phyloP scores from a whole-genome alignment of 139 green algal species.

The Bryopsis sp. region DNA sequence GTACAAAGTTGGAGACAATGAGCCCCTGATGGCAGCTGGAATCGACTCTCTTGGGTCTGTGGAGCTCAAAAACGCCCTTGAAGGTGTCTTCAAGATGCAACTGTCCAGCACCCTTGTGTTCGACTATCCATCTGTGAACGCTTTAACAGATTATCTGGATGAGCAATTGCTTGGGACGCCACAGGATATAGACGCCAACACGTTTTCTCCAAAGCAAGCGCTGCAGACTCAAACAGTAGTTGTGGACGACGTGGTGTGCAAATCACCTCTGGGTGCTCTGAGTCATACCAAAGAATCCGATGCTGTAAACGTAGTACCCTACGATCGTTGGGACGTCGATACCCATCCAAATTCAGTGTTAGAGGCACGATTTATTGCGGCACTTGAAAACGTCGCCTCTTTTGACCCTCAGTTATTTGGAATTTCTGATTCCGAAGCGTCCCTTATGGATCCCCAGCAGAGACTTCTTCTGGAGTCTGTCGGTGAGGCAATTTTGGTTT shows the following conservation, averaged over 20 bases:
- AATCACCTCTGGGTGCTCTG: neutral
- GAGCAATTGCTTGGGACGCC: neutral
- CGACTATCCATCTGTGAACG: constrained; percentile 66
- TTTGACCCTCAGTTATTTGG: constrained; percentile 56
- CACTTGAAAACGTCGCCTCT: constrained; percentile 26
- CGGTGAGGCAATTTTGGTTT: too few species aligned
- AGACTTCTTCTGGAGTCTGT: constrained; percentile 2
- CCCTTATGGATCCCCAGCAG: constrained; percentile 73
- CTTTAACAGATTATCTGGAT: constrained; percentile 24
- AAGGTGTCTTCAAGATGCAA: constrained; percentile 41
- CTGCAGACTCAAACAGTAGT: too few species aligned
- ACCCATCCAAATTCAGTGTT: neutral
- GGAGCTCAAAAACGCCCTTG: constrained; percentile 58
- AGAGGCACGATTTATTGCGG: constrained; percentile 44
- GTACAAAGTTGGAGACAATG: constrained; percentile 19
- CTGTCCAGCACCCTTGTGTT: constrained; percentile 76
- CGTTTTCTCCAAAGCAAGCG: too few species aligned
- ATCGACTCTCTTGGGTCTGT: constrained; percentile 67
- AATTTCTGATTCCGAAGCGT: constrained; percentile 53
- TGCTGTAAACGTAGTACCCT: constrained; percentile 20
- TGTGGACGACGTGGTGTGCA: neutral
- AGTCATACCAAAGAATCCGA: neutral
- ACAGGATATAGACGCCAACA: too few species aligned
- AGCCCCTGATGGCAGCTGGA: constrained; percentile 50
- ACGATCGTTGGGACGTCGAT: constrained; percentile 46